phyloP scores from a whole-genome alignment of 2,329 filamentous ascomycete genomes.

The Colletotrichum neosansevieriae region DNA sequence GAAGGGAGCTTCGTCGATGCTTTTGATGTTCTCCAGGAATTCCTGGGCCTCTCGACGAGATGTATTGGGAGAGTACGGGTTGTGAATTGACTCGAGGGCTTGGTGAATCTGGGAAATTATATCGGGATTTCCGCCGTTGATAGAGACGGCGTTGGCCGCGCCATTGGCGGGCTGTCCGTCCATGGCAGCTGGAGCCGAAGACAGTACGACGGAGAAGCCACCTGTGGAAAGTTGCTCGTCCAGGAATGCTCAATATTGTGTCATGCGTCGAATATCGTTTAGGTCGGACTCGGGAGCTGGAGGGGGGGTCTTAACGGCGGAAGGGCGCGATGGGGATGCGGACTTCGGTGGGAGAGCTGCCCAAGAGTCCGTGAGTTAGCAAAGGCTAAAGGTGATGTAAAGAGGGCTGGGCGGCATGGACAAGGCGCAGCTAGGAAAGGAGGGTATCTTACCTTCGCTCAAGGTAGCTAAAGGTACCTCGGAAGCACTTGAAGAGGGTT shows the following conservation, averaged over 20 bases:
- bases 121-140: slow-evolving; percentile 54
- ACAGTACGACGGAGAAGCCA: slow-evolving; percentile 26
- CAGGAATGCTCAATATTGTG: slow-evolving; percentile 24
- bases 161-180: slow-evolving; percentile 51
- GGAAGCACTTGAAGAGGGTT: neutral
- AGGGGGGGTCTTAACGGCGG: neutral
- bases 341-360: slow-evolving; percentile 33
- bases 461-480: neutral
- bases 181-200: slow-evolving; percentile 46
- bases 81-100: slow-evolving; percentile 90
- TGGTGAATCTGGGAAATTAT: slow-evolving; percentile 79
- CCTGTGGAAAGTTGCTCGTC: slow-evolving; percentile 26
- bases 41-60: slow-evolving; percentile 84
- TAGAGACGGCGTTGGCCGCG: slow-evolving; percentile 45
- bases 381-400: neutral
- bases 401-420: neutral
- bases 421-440: neutral
- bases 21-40: slow-evolving; percentile 89
- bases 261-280: slow-evolving; percentile 26
- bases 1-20: slow-evolving; percentile 80
- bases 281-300: slow-evolving; percentile 5
- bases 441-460: neutral
- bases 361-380: slow-evolving; percentile 25
- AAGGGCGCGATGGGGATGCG: neutral
- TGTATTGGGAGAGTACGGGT: slow-evolving; percentile 82